Evolutionary conservation across 768 basidiomycete genomes (phyloP), one percentile per base, ranked within the genome.

Genomic region (Mrakia blollopis): DNA sequence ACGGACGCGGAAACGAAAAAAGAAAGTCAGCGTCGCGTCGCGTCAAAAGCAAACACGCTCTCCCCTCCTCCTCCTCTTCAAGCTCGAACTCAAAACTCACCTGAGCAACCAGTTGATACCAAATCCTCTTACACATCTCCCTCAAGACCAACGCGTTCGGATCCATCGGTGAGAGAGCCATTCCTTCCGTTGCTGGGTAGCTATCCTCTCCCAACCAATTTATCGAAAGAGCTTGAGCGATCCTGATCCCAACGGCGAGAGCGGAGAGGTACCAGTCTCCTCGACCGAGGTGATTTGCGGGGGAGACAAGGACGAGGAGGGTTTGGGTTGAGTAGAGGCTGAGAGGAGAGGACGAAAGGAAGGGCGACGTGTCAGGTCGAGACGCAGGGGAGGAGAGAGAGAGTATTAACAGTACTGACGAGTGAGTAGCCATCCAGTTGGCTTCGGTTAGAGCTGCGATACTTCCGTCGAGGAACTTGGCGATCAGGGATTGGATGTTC

Each of bases 231-330:
- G 65, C 65, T 13, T 68, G 65, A 37, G 65, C 65, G 37, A 68
- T 68, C 13, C 65, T 39, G 8, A 68, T 68, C 14, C 74, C 77
- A 1, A 77, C 78, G 10, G 79, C 80, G 4, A 79, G 70, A 74
- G 78, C 75, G 3, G 80, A 78, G 67, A 77, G 79, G 60, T 79
- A 80, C 54, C 78, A 71, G 68, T 80, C 80, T 3, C 78, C 68
- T 9, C 78, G 75, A 21, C 79, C 79, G 37, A 80, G 77, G 39
- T 79, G 79, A 47, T 80, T 80, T 16, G 78, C 78, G 3, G 78
- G 60, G 10, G 72, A 74, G 30, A 76, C 68, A 68, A 78, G 70
- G 35, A 80, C 68, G 32, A 79, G 72, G 32, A 79, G 54, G 47
- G 72, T 76, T 65, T 80, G 80, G 28, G 79, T 68, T 7, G 79